Evolutionary conservation across 148 eudicot species (phyloP), one percentile per base, ranked within the genome.

Genomic region (Dianthus caryophyllus): DNA sequence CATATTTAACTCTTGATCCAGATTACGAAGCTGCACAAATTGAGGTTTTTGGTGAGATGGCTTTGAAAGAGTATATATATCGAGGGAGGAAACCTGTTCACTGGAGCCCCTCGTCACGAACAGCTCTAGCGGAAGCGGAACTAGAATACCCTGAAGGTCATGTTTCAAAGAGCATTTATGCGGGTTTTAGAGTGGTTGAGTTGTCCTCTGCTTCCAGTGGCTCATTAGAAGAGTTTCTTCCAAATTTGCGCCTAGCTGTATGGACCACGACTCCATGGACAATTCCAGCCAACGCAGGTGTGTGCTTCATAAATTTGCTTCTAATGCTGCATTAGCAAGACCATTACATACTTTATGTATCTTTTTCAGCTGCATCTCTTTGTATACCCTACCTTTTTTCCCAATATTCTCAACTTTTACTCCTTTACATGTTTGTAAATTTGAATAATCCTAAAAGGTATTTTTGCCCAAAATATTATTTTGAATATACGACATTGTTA

Each of bases 251-350:
- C 77, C 69, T 94, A 70, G 97, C 97, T 72, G 81, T 94, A 73
- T 90, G 99, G 99, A 94, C 97, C 53, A 94, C 97, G 46, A 94
- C 99, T 75, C 99, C 99, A 31, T 94, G 99, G 99, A 94, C 99
- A 36, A 86, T 94, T 79, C 99, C 99, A 73, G 97, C 99, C 66
- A 94, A 94, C 78, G 96, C 99, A 72, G 97, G 99, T 88, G 73
- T 60, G 74, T 24, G n/a, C n/a, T 77, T 69, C 54, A 46, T 43
- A 43, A 21, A 10, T 22, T 22, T 48, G 48, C 18, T 10, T 29
- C 26, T 13, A n/a, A 10, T 39, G 22, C 6, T 44, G 22, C 5
- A 5, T 64, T 41, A 21, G 22, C n/a, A n/a, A n/a, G n/a, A n/a
- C n/a, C n/a, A n/a, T n/a, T n/a, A n/a, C n/a, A n/a, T n/a, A n/a